Evolutionary conservation across 2,329 filamentous ascomycete species (phyloP), one percentile per base, ranked within the genome.

Genomic region (Fusarium chlamydosporum): DNA sequence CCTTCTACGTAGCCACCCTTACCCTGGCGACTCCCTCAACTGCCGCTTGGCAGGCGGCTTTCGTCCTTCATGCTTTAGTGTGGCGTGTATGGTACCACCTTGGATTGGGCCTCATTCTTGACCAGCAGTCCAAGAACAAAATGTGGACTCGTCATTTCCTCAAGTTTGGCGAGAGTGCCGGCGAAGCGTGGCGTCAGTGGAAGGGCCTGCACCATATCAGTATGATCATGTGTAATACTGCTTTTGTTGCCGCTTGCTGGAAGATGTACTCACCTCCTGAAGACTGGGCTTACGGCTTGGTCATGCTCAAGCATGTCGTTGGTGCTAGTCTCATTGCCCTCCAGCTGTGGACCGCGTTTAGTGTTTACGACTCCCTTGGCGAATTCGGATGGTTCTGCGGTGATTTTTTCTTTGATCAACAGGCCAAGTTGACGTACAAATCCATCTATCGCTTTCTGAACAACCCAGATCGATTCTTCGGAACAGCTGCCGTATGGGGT

Each of bases 371-470:
- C 51, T 96, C 93, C 3, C 88, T 99, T 0, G 96, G 96, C 58
- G 96, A 99, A 76, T 99, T 98, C 75, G 96, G 96, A 73, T 99
- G 95, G 95, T 98, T 98, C 84, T 98, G 94, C 76, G 96, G 96
- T 18, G 96, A 99, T 78, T 99, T 98, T 83, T 98, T 99, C 85
- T 97, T 96, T 77, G 93, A 97, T 65, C 91, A 93, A 45, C 88
- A 90, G 12, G 91, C 91, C 13, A 97, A 96, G 80, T 85, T 98
- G 65, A 98, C 93, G 1, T 99, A 99, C 80, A 94, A 92, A 72
- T 96, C 95, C 66, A 99, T 99, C 74, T 99, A 99, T 79, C 93
- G 96, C 47, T 99, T 97, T 81, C 84, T 99, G 71, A 99, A 99
- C 82, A 99, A 98, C 76, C 96, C 96, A 0, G 96, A 99, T 79